Conservation (phyloP, 1,139 yeast genomes). For the Nakaseomyces uthaithaninus region DNA sequence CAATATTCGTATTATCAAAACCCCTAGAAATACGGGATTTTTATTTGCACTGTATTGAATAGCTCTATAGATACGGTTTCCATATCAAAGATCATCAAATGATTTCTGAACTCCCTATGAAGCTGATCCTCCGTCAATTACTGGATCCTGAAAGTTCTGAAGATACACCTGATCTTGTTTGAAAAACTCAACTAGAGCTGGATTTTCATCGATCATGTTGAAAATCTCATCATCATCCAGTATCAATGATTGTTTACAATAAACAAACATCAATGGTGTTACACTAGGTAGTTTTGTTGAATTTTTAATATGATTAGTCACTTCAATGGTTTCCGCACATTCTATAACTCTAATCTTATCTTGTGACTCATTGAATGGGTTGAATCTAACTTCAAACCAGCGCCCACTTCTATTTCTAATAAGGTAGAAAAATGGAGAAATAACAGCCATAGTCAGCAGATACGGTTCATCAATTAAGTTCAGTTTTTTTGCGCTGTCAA, state of each 20-base stretch:
- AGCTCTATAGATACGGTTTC: too few relatives aligned
- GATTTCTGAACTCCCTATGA: too few relatives aligned
- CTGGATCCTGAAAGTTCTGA: slow-evolving; percentile 6
- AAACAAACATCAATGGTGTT: slow-evolving; percentile 28
- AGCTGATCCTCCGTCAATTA: neutral
- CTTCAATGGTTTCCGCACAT: slow-evolving; percentile 15
- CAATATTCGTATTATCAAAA: too few relatives aligned
- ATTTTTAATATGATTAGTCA: slow-evolving; percentile 19
- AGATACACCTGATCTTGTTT: slow-evolving; percentile 19
- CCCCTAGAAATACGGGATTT: too few relatives aligned
- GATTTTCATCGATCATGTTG: slow-evolving; percentile 16
- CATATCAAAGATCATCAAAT: too few relatives aligned
- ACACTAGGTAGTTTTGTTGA: slow-evolving; percentile 24
- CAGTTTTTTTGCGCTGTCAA: slow-evolving; percentile 21
- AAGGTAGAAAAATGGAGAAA: slow-evolving; percentile 26
- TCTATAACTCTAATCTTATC: slow-evolving; percentile 15
- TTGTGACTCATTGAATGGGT: slow-evolving; percentile 13
- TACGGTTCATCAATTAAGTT: slow-evolving; percentile 27
- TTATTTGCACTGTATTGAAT: too few relatives aligned
- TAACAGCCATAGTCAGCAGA: slow-evolving; percentile 20
- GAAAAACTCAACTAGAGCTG: slow-evolving; percentile 19
- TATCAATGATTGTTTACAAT: slow-evolving; percentile 17
- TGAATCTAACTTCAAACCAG: slow-evolving; percentile 20
- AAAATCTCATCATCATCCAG: slow-evolving; percentile 15
- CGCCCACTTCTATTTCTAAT: slow-evolving; percentile 17